Evolutionary conservation across 495 filamentous ascomycete species (phyloP), one percentile per base, ranked within the genome.

Genomic region (Peziza echinospora): DNA sequence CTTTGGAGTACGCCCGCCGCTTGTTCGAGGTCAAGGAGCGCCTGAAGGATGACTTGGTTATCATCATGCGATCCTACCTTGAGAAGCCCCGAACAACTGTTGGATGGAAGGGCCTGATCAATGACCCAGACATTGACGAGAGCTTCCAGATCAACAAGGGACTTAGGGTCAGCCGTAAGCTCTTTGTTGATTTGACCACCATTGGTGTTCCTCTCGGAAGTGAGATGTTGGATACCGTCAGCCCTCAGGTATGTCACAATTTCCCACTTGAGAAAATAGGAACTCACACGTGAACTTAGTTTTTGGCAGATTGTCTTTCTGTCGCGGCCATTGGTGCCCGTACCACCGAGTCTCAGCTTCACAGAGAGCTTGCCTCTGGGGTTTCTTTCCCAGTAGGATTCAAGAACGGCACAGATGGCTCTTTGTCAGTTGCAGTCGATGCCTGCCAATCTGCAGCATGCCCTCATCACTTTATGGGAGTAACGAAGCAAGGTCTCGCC

Each of bases 141-240:
- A 84, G 80, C 62, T 97, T 77, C 79, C 74, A 93, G 69, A 97
- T 97, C 71, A 97, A 97, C 75, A 97, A 97, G 71, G 89, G 89
- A 21, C 73, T 97, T 41, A 76, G 85, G 23, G 75, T 92, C 43
- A 84, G 79, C 17, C 67, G 89, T 47, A 76, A 91, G 65, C 71
- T 97, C 54, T 97, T 94, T 73, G 71, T 76, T 54, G 82, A 96
- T 55, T 69, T 97, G 46, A 96, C 87, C 40, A 68, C 68, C 46
- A 66, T 70, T 50, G 89, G 87, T 42, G 79, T 97, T 67, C 89
- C 89, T 40, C 87, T 97, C 60, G 91, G 89, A 41, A 80, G 73
- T 48, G 89, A 97, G 68, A 96, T 97, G 89, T 70, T 97, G 21
- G 89, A 97, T 58, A 96, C 89, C 52, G 93, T 97, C 62, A 92